These are phyloP conservation scores for Pseudonitzschia pungens DNA, from an alignment of 108 stramenopile genomes.

Conservation along the genomic window DNA sequence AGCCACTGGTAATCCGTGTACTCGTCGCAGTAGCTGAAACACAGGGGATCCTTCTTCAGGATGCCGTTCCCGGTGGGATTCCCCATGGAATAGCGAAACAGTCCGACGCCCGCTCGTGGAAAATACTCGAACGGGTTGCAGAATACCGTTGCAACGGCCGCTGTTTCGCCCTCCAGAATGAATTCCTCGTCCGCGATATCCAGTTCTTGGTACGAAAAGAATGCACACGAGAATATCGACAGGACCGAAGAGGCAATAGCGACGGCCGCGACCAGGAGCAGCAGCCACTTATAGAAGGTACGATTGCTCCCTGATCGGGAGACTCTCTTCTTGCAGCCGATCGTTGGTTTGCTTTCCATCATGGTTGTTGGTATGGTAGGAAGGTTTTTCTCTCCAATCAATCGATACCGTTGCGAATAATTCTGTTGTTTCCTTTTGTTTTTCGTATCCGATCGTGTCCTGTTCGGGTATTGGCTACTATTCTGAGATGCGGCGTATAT, in stretches of 20 bases:
- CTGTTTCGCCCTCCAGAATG: not conserved
- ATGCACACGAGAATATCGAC: not conserved
- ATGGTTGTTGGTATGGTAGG: too few relatives aligned
- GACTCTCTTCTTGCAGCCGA: too few relatives aligned
- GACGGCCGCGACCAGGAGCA: not conserved
- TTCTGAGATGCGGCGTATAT: too few relatives aligned
- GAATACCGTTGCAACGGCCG: not conserved
- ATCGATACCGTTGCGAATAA: too few relatives aligned
- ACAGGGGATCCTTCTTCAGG: not conserved
- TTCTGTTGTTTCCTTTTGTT: too few relatives aligned
- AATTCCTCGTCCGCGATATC: not conserved
- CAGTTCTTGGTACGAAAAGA: not conserved
- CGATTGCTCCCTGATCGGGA: too few relatives aligned
- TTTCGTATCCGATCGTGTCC: too few relatives aligned
- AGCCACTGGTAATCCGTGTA: not conserved
- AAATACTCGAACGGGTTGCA: conserved; percentile 1
- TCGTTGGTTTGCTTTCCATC: too few relatives aligned
- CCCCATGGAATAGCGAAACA: not conserved
- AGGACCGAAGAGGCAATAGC: not conserved
- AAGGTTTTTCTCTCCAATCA: too few relatives aligned
- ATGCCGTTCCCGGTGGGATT: not conserved
- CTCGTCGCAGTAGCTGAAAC: not conserved
- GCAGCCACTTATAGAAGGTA: too few relatives aligned
- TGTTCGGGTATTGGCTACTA: too few relatives aligned
- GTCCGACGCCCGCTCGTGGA: not conserved